Base-by-base conservation (phyloP, 2,329 filamentous ascomycete species). In the Aspergillus sp. region DNA sequence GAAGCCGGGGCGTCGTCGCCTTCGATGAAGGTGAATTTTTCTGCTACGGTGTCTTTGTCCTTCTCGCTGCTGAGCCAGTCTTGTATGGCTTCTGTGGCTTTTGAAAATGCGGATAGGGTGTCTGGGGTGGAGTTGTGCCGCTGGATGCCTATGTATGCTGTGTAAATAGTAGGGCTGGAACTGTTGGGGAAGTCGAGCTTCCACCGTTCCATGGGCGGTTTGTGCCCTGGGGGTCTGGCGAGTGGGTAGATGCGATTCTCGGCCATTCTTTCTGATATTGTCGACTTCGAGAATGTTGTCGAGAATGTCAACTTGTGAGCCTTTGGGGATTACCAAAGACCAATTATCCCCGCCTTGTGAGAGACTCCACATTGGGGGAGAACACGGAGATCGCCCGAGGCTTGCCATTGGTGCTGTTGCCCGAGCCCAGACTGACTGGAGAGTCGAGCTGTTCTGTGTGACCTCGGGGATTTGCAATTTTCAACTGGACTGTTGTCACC, bases 141-240 rank as follows among this genome's bases (percentile, higher is more conserved):
- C 21, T 65, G 60, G 4, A 65, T 21, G 1, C 62, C 63, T 14
- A 65, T 55, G 35, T 64, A 65, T 2, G 58, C 58, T 3, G 63
- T 65, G 21, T 61, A 56, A 6, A 65, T 4, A 15, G 45, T 17
- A n/a, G 48, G 27, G 27, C 9, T 21, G 4, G 52, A 11, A 4
- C 25, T 23, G 2, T 52, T 31, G 7, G 52, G 47, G 15, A 63
- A 64, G 1, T 51, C 31, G n/a, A 23, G 56, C 21, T 37, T 55
- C 61, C 61, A 61, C 25, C 61, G 48, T 11, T 52, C 52, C 21
- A 61, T 52, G 4, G 61, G 59, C 6, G 59, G 61, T 9, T 56
- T 53, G 31, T 63, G 59, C 31, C 55, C 52, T 3, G 44, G 39
- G 14, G 61, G 61, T 21, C 50, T 45, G 6, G 47, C 40, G 27